Evolutionary conservation across 345 rosid genomes (phyloP).

Genomic region (Fremontodendron californicum): DNA sequence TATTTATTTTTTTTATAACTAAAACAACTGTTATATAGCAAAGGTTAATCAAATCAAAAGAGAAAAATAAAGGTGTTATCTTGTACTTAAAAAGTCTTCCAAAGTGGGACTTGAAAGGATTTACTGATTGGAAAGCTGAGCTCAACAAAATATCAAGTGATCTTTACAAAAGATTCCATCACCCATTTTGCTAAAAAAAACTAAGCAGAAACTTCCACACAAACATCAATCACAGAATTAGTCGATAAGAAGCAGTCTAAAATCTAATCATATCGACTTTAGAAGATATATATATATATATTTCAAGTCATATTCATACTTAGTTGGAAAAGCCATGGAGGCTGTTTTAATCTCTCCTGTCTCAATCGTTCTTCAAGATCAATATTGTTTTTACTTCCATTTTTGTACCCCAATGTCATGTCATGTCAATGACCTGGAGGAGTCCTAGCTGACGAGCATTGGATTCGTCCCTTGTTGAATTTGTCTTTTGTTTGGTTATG

Average conservation of each 20-base stretch:
- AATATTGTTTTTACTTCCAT: slow-evolving; percentile 21
- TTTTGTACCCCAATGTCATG: slow-evolving; percentile 20
- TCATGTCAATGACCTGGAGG: slow-evolving; percentile 26
- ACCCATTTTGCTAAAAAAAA: slow-evolving; percentile 6
- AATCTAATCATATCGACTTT: neutral
- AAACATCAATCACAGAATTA: slow-evolving; percentile 17
- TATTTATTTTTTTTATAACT: neutral
- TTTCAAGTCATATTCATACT: slow-evolving; percentile 60
- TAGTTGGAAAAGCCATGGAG: slow-evolving; percentile 81
- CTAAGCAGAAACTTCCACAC: slow-evolving; percentile 21
- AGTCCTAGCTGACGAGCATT: slow-evolving; percentile 18
- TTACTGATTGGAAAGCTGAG: slow-evolving; percentile 7
- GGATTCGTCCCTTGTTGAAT: slow-evolving; percentile 11
- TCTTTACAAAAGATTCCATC: slow-evolving; percentile 30
- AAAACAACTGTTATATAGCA: neutral
- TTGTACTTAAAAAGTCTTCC: slow-evolving; percentile 11
- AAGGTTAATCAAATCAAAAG: neutral
- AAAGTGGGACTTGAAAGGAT: neutral
- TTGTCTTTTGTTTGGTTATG: slow-evolving; percentile 6
- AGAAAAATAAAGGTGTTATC: neutral
- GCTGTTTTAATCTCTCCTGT: slow-evolving; percentile 52
- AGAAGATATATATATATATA: slow-evolving; percentile 11
- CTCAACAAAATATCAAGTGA: slow-evolving; percentile 16
- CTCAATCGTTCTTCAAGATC: slow-evolving; percentile 47
- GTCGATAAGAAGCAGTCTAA: neutral